Conservation (phyloP, 192 early-diverging fungal genomes). For the Haplosporangium gracile region DNA sequence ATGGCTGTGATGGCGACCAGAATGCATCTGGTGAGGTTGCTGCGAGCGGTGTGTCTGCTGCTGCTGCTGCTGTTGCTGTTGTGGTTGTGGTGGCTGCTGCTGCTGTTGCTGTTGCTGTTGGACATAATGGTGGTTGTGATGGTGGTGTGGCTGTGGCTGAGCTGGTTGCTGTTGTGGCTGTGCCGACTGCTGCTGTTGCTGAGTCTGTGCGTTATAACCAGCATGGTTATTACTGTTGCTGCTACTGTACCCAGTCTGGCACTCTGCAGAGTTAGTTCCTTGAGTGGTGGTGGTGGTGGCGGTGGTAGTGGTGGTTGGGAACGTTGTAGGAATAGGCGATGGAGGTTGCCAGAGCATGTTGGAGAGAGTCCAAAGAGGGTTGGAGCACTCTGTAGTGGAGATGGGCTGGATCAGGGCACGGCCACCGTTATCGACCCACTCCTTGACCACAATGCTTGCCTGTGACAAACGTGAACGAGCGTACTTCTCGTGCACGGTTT, state of each 20-base stretch:
- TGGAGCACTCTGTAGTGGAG: conserved; percentile 31
- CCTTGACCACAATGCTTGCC: conserved; percentile 58
- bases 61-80: conserved; percentile 22
- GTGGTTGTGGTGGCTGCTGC: conserved; percentile 26
- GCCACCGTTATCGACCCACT: conserved; percentile 56
- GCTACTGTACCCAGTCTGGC: conserved; percentile 11
- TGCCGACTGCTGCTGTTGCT: neutral
- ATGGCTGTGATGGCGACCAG: conserved; percentile 41
- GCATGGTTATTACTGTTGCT: neutral
- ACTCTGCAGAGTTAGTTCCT: conserved; percentile 2
- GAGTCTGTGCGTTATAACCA: neutral
- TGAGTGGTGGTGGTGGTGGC: neutral
- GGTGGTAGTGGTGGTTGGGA: conserved; percentile 26
- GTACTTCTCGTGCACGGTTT: conserved; percentile 56
- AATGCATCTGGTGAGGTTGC: conserved; percentile 27
- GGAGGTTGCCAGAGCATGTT: conserved; percentile 56
- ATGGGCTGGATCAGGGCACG: conserved; percentile 46
- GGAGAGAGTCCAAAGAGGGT: conserved; percentile 40
- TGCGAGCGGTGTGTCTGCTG: conserved; percentile 1
- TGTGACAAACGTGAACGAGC: conserved; percentile 45
- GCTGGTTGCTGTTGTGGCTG: neutral
- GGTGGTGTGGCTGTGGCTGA: conserved; percentile 4
- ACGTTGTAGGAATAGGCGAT: conserved; percentile 47
- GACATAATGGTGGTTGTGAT: conserved; percentile 17
- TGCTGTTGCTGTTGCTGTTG: conserved; percentile 14